A percentile compares a stretch with the other conserved stretches of the same genome.
phyloP scores from a whole-genome alignment of 306 rosid genomes.

The Cercis canadensis region DNA sequence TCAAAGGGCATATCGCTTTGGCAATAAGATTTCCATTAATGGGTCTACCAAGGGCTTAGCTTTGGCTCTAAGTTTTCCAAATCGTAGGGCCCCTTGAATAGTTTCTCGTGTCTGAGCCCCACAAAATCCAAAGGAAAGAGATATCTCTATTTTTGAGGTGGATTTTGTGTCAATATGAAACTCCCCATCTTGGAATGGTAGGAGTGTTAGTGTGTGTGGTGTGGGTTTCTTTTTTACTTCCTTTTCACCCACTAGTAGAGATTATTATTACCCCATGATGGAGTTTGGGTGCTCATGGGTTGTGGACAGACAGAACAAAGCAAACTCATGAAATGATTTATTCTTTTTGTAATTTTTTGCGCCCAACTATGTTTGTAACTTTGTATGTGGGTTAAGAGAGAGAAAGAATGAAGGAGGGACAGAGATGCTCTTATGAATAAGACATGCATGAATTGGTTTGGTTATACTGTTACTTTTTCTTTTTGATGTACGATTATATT shows the following conservation, averaged over 20 bases:
- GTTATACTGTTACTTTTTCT: not conserved
- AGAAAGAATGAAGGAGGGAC: slow-evolving; percentile 41
- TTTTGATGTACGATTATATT: not conserved
- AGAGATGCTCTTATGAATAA: slow-evolving; percentile 28
- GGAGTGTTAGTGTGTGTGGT: slow-evolving; percentile 28
- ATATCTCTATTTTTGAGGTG: slow-evolving; percentile 62
- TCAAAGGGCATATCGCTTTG: slow-evolving; percentile 64
- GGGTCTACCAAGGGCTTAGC: slow-evolving; percentile 58
- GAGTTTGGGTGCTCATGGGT: slow-evolving; percentile 56
- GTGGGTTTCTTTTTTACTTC: slow-evolving; percentile 58
- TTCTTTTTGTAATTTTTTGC: slow-evolving; percentile 64
- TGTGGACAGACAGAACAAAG: slow-evolving; percentile 62
- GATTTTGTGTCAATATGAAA: slow-evolving; percentile 50
- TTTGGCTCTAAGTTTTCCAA: slow-evolving; percentile 69
- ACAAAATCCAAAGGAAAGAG: slow-evolving; percentile 89
- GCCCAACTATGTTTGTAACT: slow-evolving; percentile 41
- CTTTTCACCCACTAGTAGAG: slow-evolving; percentile 61
- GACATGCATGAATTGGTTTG: slow-evolving; percentile 16
- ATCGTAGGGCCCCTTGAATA: slow-evolving; percentile 51
- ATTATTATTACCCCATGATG: slow-evolving; percentile 72
- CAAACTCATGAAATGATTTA: slow-evolving; percentile 51
- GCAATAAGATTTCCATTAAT: slow-evolving; percentile 62
- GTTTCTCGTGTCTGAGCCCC: slow-evolving; percentile 58
- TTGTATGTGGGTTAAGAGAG: slow-evolving; percentile 29
- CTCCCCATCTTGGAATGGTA: slow-evolving; percentile 50